phyloP scores from a whole-genome alignment of 495 filamentous ascomycete species.

The Xylaria nigripes region DNA sequence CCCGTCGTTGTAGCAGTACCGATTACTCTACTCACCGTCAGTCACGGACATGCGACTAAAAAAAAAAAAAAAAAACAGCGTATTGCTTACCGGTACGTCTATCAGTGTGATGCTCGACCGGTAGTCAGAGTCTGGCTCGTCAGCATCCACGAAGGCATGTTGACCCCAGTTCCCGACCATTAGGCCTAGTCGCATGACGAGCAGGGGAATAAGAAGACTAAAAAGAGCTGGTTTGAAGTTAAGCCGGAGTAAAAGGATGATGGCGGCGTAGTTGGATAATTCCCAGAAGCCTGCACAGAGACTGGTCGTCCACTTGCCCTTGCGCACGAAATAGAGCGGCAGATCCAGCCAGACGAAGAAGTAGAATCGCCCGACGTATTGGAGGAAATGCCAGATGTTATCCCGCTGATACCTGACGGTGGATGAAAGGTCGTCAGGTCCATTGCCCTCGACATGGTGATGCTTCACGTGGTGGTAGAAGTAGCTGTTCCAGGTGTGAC shows the following conservation, averaged over 20 bases:
- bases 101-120: constrained; percentile 64
- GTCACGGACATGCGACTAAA: neutral
- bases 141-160: constrained; percentile 63
- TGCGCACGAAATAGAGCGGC: constrained; percentile 60
- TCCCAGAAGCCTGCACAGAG: constrained; percentile 50
- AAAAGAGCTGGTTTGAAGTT: constrained; percentile 49
- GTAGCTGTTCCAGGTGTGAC: constrained; percentile 78
- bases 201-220: constrained; percentile 52
- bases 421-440: constrained; percentile 60
- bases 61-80: neutral
- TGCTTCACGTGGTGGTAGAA: constrained; percentile 82
- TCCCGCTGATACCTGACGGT: constrained; percentile 74
- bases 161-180: constrained; percentile 75
- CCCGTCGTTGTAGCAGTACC: constrained; percentile 69
- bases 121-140: constrained; percentile 60
- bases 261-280: constrained; percentile 39
- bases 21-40: constrained; percentile 44
- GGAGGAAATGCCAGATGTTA: constrained; percentile 49
- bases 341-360: constrained; percentile 66
- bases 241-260: constrained; percentile 41
- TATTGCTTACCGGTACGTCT: constrained; percentile 59
- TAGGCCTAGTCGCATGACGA: constrained; percentile 51
- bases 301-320: constrained; percentile 43
- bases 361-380: constrained; percentile 65
- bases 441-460: constrained; percentile 77